Evolutionary conservation across 1,139 yeast species (phyloP).

Genomic region (Arxiozyma telluris): DNA sequence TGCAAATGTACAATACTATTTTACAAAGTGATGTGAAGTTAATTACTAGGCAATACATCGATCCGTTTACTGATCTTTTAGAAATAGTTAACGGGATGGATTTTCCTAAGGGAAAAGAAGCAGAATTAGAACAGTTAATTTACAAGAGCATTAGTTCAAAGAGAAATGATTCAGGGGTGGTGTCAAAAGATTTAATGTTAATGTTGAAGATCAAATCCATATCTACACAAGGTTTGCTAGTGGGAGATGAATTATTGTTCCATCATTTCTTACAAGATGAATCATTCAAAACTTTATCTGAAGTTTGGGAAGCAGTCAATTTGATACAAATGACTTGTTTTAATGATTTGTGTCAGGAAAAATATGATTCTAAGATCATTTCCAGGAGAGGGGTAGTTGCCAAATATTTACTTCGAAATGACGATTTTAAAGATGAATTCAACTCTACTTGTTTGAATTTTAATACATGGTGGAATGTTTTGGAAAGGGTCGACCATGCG

Average conservation of each 20-base stretch:
- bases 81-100: conserved; percentile 24
- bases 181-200: conserved; percentile 17
- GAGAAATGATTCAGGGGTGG: conserved; percentile 11
- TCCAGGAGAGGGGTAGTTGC: conserved; percentile 22
- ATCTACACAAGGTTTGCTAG: conserved; percentile 25
- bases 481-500: conserved; percentile 26
- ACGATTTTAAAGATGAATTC: conserved; percentile 26
- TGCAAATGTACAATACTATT: conserved; percentile 27
- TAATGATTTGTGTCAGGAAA: conserved; percentile 24
- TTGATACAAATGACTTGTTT: conserved; percentile 29
- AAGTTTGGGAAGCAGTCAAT: conserved; percentile 29
- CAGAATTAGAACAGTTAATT: conserved; percentile 26
- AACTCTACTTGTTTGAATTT: conserved; percentile 24
- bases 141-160: conserved; percentile 15
- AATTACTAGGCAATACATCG: conserved; percentile 25
- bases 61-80: conserved; percentile 26
- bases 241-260: conserved; percentile 28
- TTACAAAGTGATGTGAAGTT: conserved; percentile 23
- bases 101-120: conserved; percentile 23
- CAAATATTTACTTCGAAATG: conserved; percentile 18
- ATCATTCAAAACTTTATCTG: conserved; percentile 13
- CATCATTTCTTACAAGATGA: conserved; percentile 23
- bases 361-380: conserved; percentile 25
- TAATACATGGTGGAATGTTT: conserved; percentile 27
- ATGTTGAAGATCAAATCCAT: conserved; percentile 26